These are phyloP conservation scores for Tylopilus cervinicoccineus DNA, from an alignment of 768 basidiomycete species.

Conservation along the genomic window DNA sequence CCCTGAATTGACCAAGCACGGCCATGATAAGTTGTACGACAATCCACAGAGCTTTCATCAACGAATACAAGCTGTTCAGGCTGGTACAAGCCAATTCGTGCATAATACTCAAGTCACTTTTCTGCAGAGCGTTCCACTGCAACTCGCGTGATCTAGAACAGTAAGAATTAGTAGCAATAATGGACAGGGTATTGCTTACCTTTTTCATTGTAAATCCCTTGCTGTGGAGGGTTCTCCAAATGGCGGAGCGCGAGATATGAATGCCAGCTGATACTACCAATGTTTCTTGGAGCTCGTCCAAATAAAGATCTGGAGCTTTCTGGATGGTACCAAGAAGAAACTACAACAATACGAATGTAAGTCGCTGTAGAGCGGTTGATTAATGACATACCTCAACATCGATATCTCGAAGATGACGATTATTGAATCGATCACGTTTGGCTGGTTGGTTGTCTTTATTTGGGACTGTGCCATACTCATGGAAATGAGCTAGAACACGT, in stretches of 20 bases:
- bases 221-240: background rate
- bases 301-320: background rate
- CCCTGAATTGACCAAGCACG: background rate
- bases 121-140: background rate
- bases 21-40: background rate
- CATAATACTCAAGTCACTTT: background rate
- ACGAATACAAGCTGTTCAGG: background rate
- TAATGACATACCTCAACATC: background rate
- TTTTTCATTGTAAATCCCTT: background rate
- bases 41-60: background rate
- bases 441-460: background rate
- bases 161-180: background rate
- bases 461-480: background rate
- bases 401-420: background rate
- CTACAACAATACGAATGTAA: background rate
- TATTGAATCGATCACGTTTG: background rate
- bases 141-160: background rate
- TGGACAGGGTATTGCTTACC: background rate
- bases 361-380: no score
- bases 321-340: background rate
- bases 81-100: background rate
- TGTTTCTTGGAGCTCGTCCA: background rate
- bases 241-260: rapidly evolving
- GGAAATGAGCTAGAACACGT: background rate
- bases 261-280: background rate